These are phyloP conservation scores for Fusarium sambucinum DNA, from an alignment of 2,329 filamentous ascomycete genomes.

Conservation along the genomic window DNA sequence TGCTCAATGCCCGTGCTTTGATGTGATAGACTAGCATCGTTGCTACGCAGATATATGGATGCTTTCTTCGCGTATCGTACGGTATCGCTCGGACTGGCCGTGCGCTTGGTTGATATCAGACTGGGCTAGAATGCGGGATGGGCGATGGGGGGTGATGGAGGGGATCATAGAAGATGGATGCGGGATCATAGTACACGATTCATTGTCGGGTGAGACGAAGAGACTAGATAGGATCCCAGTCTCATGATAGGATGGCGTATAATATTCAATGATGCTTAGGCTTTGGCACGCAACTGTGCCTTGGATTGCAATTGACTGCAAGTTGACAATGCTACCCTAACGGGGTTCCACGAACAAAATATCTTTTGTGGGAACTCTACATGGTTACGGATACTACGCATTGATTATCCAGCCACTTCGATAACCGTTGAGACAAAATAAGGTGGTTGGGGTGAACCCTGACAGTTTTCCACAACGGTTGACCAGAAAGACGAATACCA, in stretches of 20 bases:
- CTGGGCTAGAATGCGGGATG: constrained; percentile 10
- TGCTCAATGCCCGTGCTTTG: constrained; percentile 6
- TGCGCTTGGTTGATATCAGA: constrained; percentile 1
- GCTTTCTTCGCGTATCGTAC: constrained; percentile 7
- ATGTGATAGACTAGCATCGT: neutral
- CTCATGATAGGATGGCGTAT: neutral
- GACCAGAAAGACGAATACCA: neutral
- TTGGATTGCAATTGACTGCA: neutral
- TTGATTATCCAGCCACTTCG: constrained; percentile 13
- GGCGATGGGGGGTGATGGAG: constrained; percentile 5
- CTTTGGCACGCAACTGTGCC: neutral
- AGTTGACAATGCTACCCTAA: neutral
- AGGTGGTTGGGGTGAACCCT: constrained; percentile 27
- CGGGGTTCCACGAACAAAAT: neutral
- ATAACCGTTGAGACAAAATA: constrained; percentile 5
- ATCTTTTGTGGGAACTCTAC: neutral
- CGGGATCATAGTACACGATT: neutral
- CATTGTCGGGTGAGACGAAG: neutral
- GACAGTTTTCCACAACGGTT: constrained; percentile 5
- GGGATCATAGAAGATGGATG: neutral
- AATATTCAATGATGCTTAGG: neutral
- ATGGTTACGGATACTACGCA: neutral
- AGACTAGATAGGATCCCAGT: neutral
- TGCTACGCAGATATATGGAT: constrained; percentile 2
- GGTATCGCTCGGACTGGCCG: constrained; percentile 10